phyloP scores from a whole-genome alignment of 257 asterid species.

The Solanum paucissectum region DNA sequence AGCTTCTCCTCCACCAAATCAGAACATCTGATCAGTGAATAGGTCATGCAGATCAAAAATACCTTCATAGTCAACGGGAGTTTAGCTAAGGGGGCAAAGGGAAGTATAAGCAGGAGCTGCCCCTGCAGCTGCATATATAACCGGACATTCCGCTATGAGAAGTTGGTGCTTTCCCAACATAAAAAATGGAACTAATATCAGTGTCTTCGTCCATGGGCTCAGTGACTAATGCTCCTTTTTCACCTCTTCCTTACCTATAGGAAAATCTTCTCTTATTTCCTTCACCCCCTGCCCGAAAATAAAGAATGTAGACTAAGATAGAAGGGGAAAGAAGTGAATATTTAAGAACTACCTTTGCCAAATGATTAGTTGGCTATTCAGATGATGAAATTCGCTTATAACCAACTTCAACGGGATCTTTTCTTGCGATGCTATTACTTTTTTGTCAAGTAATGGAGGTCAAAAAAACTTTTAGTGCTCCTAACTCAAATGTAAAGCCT shows the following conservation, averaged over 20 bases:
- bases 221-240: neutral
- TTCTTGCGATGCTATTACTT: conserved; percentile 2
- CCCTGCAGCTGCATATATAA: neutral
- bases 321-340: neutral
- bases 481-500: conserved; percentile 17
- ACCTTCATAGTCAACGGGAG: neutral
- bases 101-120: neutral
- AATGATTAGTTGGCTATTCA: neutral
- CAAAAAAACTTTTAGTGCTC: conserved; percentile 15
- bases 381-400: neutral
- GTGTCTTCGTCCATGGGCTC: neutral
- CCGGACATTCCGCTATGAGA: neutral
- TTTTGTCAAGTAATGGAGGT: conserved; percentile 24
- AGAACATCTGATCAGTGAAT: neutral
- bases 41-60: neutral
- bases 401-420: neutral
- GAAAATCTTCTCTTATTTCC: too few relatives aligned
- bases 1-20: neutral
- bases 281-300: too few relatives aligned
- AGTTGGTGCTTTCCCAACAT: neutral
- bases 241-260: too few relatives aligned
- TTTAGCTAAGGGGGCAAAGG: neutral
- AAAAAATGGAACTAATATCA: neutral
- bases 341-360: neutral
- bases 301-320: neutral